Conservation (phyloP, 495 filamentous ascomycete genomes). For the Aspergillus leporis region DNA sequence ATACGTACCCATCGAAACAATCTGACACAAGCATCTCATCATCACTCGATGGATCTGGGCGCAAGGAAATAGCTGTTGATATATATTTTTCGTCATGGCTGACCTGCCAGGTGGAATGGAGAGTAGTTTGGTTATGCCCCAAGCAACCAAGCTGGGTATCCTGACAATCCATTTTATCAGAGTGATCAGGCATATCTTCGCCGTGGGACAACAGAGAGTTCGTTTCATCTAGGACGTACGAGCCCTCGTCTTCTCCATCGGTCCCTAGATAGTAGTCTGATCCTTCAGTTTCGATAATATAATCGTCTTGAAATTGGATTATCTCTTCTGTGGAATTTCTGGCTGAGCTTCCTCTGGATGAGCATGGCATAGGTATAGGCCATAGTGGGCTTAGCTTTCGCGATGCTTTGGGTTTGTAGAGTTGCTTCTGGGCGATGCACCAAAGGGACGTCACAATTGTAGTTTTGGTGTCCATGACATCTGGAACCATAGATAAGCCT, state of each 20-base stretch:
- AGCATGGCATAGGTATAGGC: neutral
- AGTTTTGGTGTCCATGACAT: slow-evolving; percentile 1
- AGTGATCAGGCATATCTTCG: neutral
- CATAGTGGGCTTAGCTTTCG: slow-evolving; percentile 5
- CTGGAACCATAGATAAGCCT: neutral
- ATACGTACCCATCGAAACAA: neutral
- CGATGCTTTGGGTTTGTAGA: slow-evolving; percentile 16
- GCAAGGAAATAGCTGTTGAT: neutral
- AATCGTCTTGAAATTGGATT: neutral
- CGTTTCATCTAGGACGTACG: neutral
- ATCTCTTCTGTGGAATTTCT: neutral
- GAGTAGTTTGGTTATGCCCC: neutral
- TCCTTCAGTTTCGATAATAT: neutral
- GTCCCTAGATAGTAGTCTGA: slow-evolving; percentile 10
- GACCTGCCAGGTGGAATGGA: neutral
- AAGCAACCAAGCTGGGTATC: neutral
- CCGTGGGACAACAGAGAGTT: neutral
- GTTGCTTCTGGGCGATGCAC: slow-evolving; percentile 27
- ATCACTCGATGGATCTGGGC: neutral
- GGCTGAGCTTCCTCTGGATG: neutral
- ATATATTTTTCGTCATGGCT: neutral
- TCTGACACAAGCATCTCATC: slow-evolving; percentile 14
- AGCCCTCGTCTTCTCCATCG: neutral
- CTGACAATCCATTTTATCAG: neutral
- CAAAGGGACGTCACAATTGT: slow-evolving; percentile 30